Evolutionary conservation across 129 eudicot species (phyloP), one percentile per base, ranked within the genome.

Genomic region (Rutidosis leptorrhynchoides): DNA sequence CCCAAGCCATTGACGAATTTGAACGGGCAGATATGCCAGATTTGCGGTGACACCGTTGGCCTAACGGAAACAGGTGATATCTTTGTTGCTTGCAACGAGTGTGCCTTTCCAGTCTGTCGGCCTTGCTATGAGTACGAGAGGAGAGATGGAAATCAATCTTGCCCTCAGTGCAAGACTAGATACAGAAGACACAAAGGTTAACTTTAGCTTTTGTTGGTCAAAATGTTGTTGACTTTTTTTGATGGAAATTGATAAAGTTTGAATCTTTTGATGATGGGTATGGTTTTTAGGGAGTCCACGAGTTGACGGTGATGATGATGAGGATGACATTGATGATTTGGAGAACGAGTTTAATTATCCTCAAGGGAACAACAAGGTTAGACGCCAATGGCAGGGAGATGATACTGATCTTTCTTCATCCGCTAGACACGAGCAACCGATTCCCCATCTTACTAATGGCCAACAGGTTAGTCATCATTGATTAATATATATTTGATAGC

Each of bases 141-240:
- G 40, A 77, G 85, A 48, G 96, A 90, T 60, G 97, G 97, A 27
- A 82, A 74, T 74, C 95, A 87, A 52, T 65, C 80, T 7, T 90
- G 97, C 54, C 97, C 95, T 64, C 97, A 85, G 78, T 90, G 97
- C 90, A 90, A 84, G 75, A 90, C 97, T 15, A 71, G 97, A 84
- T 90, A 87, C 85, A 84, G 66, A 80, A 79, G 95, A 20, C 77
- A 75, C 55, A 90, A 87, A 83, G 96, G 96, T 81, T 52, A 9
- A 83, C 60, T 48, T 24, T 51, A 23, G 61, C 30, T 35, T 71
- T 24, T 22, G 48, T 40, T 40, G 46, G n/a, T 40, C 46, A 40
- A 11, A 5, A 40, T 2, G 16, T 40, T 33, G 32, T 58, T 22
- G 43, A 43, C 27, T n/a, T 78, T 58, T 23, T 10, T 58, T 57